Evolutionary conservation across 352 stramenopile species (phyloP).

Genomic region (Phytophthora pinifolia): DNA sequence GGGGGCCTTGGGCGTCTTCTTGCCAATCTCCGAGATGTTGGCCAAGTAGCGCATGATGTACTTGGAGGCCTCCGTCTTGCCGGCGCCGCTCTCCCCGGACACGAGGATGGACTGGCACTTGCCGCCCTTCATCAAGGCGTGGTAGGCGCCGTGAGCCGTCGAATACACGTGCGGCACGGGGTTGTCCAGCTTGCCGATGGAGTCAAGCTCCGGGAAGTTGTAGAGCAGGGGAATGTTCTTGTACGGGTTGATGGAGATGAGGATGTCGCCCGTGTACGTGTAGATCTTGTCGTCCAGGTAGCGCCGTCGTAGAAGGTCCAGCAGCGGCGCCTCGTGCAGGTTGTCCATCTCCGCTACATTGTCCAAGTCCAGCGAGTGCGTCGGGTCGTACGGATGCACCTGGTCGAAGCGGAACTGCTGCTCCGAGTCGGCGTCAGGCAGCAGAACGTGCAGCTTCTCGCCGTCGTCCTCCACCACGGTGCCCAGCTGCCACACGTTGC

Average conservation of each 20-base stretch:
- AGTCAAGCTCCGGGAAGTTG: conserved; percentile 89
- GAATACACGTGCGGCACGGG: conserved; percentile 86
- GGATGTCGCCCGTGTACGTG: conserved; percentile 94
- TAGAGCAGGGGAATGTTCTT: conserved; percentile 94
- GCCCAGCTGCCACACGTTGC: conserved; percentile 87
- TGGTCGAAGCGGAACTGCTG: conserved; percentile 80
- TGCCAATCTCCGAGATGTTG: conserved; percentile 90
- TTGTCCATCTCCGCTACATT: conserved; percentile 96
- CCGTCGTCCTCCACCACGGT: conserved; percentile 87
- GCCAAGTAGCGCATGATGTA: conserved; percentile 92
- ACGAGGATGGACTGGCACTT: conserved; percentile 90
- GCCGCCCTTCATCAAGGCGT: conserved; percentile 69
- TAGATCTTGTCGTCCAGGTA: conserved; percentile 94
- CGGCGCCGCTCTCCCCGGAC: conserved; percentile 83
- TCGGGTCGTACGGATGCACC: conserved; percentile 90
- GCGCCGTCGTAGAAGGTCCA: conserved; percentile 84
- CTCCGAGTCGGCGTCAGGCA: conserved; percentile 78
- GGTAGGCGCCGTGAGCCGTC: conserved; percentile 81
- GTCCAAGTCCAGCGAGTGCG: conserved; percentile 84
- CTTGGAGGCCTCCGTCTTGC: conserved; percentile 90
- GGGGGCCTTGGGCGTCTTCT: conserved; percentile 69
- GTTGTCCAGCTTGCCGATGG: conserved; percentile 85
- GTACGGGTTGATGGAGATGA: conserved; percentile 97
- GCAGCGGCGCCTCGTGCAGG: conserved; percentile 89
- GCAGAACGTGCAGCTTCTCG: conserved; percentile 79